A percentile compares a stretch with the other conserved stretches of the same genome.
phyloP scores from a whole-genome alignment of 164 flowering plant genomes.

The Kingdonia uniflora region DNA sequence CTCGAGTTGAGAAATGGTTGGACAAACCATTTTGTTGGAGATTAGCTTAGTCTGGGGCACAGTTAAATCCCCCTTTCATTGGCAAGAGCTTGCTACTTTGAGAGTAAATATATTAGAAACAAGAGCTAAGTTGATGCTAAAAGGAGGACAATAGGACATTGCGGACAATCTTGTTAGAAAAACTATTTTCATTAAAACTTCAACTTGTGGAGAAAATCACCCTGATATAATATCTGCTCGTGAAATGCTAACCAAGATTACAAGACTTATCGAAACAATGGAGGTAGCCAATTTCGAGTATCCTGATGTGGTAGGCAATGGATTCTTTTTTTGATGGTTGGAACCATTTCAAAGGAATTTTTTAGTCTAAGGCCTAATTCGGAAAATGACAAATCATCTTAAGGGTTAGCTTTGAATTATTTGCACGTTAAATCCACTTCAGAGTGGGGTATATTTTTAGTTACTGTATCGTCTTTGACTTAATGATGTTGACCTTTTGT shows the following conservation, averaged over 20 bases:
- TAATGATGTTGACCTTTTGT: too few species aligned
- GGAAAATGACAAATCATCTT: too few species aligned
- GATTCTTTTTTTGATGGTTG: too few species aligned
- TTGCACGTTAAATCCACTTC: too few species aligned
- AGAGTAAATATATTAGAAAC: slow-evolving; percentile 82
- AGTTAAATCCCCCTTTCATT: slow-evolving; percentile 71
- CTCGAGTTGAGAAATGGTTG: slow-evolving; percentile 78
- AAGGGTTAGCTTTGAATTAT: too few species aligned
- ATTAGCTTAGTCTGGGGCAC: slow-evolving; percentile 63
- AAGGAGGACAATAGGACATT: slow-evolving; percentile 84
- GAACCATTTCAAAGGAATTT: too few species aligned
- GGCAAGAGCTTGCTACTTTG: slow-evolving; percentile 82
- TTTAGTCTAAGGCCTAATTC: too few species aligned
- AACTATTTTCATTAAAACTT: slow-evolving; percentile 79
- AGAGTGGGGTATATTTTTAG: too few species aligned
- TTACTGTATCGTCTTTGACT: too few species aligned
- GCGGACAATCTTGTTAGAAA: too few species aligned
- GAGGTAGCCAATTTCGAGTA: slow-evolving; percentile 16
- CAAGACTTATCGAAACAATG: slow-evolving; percentile 63
- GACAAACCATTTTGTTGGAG: too few species aligned
- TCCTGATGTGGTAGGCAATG: too few species aligned
- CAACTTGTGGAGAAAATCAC: slow-evolving; percentile 80
- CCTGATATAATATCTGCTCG: slow-evolving; percentile 63
- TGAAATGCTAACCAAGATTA: slow-evolving; percentile 63
- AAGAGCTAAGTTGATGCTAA: slow-evolving; percentile 76